These are phyloP conservation scores for Lentinula novae-zelandiae DNA, from an alignment of 1,284 basidiomycete species.

Conservation along the genomic window DNA sequence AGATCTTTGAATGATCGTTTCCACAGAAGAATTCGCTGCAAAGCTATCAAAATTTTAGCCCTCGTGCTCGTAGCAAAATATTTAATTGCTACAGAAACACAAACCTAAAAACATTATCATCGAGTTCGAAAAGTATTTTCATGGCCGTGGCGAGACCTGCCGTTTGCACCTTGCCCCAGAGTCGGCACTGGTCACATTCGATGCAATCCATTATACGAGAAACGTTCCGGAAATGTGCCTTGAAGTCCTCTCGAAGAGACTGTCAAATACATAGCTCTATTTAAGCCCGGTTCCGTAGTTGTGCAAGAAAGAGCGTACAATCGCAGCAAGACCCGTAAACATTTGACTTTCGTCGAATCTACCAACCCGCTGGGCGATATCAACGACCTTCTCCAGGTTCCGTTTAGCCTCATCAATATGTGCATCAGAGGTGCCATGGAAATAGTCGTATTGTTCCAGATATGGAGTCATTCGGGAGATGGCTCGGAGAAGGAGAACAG, in stretches of 20 bases:
- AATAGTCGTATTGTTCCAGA: conserved; percentile 80
- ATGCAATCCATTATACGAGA: conserved; percentile 98
- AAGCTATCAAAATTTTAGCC: background rate
- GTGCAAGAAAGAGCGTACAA: conserved; percentile 41
- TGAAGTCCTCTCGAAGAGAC: conserved; percentile 94
- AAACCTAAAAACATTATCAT: conserved; percentile 82
- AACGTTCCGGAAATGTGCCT: conserved; percentile 94
- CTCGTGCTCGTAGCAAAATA: too few relatives aligned
- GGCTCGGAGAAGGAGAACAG: conserved; percentile 88
- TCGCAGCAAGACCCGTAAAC: conserved; percentile 84
- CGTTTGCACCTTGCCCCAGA: conserved; percentile 98
- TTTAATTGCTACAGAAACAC: conserved; percentile 22
- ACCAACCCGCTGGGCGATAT: conserved; percentile 63
- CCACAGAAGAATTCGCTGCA: conserved; percentile 45
- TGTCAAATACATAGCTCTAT: conserved; percentile 24
- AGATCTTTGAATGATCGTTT: conserved; percentile 81
- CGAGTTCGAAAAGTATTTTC: conserved; percentile 93
- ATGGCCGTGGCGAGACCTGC: conserved; percentile 93
- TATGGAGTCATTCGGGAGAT: conserved; percentile 74
- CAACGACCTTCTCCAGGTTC: conserved; percentile 62
- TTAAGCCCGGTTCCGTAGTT: background rate
- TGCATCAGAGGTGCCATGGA: conserved; percentile 51
- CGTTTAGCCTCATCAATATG: conserved; percentile 61
- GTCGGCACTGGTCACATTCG: conserved; percentile 97
- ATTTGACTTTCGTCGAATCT: conserved; percentile 85